Conservation (phyloP, 768 basidiomycete genomes). For the Lactifluus rugatus region DNA sequence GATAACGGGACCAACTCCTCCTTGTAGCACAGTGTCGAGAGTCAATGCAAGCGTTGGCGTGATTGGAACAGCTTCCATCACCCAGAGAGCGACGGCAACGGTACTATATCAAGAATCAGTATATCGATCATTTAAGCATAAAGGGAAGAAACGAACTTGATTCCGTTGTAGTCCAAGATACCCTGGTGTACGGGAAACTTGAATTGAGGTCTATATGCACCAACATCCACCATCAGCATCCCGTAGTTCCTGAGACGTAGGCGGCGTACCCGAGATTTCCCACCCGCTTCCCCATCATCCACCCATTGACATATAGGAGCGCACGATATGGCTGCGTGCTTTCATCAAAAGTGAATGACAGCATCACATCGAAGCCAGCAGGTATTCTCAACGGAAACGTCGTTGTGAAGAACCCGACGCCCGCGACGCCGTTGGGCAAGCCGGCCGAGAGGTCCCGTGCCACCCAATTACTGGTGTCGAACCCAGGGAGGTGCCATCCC, state of each 20-base stretch:
- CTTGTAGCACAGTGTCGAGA: conserved; percentile 24
- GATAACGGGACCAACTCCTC: conserved; percentile 22
- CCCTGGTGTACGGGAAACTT: conserved; percentile 82
- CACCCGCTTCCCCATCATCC: conserved; percentile 73
- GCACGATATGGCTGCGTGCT: conserved; percentile 59
- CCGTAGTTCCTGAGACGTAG: neutral
- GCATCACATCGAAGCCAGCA: conserved; percentile 48
- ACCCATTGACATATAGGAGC: conserved; percentile 73
- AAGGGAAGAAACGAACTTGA: conserved; percentile 40
- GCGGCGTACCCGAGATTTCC: conserved; percentile 25
- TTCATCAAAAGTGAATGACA: conserved; percentile 66
- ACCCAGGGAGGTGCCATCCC: conserved; percentile 48
- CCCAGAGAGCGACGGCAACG: conserved; percentile 27
- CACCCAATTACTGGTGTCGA: conserved; percentile 52
- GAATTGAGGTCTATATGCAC: conserved; percentile 48
- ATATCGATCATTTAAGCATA: neutral
- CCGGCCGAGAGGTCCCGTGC: conserved; percentile 47
- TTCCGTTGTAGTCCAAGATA: conserved; percentile 61
- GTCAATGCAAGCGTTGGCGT: conserved; percentile 22
- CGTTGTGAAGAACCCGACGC: conserved; percentile 76
- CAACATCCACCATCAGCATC: neutral
- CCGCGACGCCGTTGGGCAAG: conserved; percentile 47
- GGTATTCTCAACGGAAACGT: conserved; percentile 58
- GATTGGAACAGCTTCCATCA: conserved; percentile 24
- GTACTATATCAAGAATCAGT: conserved; percentile 4